These are phyloP conservation scores for Globisporangium camurandrum DNA, from an alignment of 352 stramenopile genomes.

Conservation along the genomic window DNA sequence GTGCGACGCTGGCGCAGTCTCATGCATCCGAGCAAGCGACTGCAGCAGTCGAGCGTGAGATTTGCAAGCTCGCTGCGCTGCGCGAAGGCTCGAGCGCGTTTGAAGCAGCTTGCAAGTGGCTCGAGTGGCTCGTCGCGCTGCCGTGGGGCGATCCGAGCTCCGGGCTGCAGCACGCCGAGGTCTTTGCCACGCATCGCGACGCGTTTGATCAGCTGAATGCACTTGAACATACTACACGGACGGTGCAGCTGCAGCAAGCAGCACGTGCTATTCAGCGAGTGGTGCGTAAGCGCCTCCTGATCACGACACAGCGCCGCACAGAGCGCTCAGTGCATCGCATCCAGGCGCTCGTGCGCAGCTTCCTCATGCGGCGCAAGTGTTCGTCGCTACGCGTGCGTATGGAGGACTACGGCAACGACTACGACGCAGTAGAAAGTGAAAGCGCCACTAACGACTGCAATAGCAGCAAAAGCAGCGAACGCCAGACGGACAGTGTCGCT, in stretches of 20 bases:
- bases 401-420: too few species aligned
- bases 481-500: background rate
- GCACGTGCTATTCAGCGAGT: conserved; percentile 30
- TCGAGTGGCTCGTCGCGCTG: conserved; percentile 50
- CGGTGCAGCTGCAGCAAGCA: conserved; percentile 11
- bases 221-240: conserved; percentile 18
- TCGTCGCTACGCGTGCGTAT: too few species aligned
- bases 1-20: conserved; percentile 8
- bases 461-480: background rate
- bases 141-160: conserved; percentile 33
- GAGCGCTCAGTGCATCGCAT: conserved; percentile 19
- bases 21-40: conserved; percentile 20
- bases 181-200: conserved; percentile 16
- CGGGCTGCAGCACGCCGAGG: conserved; percentile 14
- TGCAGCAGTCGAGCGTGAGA: conserved; percentile 32
- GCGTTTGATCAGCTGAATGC: conserved; percentile 36
- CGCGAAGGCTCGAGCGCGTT: conserved; percentile 23
- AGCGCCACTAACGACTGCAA: background rate
- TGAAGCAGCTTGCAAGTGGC: conserved; percentile 28
- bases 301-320: background rate
- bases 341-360: conserved; percentile 18
- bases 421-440: too few species aligned
- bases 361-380: conserved; percentile 1
- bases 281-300: conserved; percentile 17
- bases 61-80: conserved; percentile 32